Evolutionary conservation across 352 stramenopile species (phyloP).

Genomic region (Globisporangium cederbergense): DNA sequence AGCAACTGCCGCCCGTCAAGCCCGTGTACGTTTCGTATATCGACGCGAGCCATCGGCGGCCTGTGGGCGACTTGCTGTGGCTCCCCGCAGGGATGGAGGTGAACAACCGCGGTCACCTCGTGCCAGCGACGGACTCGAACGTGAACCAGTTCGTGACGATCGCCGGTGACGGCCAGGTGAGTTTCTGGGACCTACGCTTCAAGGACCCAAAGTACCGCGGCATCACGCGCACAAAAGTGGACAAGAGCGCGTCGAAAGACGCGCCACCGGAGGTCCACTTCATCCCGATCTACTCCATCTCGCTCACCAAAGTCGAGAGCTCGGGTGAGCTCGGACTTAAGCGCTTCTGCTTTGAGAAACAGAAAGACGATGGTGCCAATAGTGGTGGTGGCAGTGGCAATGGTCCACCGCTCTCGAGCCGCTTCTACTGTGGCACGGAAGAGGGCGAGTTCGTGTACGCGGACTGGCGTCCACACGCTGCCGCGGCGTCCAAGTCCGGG

Average conservation of each 20-base stretch:
- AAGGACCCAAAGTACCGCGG: constrained; percentile 82
- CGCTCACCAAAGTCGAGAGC: constrained; percentile 72
- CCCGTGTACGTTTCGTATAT: constrained; percentile 82
- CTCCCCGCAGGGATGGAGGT: constrained; percentile 82
- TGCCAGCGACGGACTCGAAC: constrained; percentile 38
- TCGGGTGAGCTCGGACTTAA: constrained; percentile 62
- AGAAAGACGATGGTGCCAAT: constrained; percentile 39
- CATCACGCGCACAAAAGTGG: constrained; percentile 54
- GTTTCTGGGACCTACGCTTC: constrained; percentile 92
- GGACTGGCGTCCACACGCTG: constrained; percentile 78
- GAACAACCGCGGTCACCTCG: constrained; percentile 84
- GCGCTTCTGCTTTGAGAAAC: constrained; percentile 64
- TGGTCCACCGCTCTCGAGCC: constrained; percentile 37
- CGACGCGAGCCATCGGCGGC: constrained; percentile 80
- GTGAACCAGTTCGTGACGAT: constrained; percentile 93
- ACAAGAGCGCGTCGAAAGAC: constrained; percentile 64
- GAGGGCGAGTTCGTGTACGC: constrained; percentile 90
- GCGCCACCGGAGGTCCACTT: constrained; percentile 67
- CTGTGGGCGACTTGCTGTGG: constrained; percentile 88
- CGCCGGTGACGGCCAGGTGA: constrained; percentile 86
- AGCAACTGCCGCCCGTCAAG: constrained; percentile 71
- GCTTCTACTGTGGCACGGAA: constrained; percentile 83
- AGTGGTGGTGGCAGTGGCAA: not conserved
- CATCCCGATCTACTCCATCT: constrained; percentile 80
- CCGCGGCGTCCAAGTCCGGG: constrained; percentile 26